Base-by-base conservation (phyloP, 2,329 filamentous ascomycete genomes). In the Fusarium luffae region DNA sequence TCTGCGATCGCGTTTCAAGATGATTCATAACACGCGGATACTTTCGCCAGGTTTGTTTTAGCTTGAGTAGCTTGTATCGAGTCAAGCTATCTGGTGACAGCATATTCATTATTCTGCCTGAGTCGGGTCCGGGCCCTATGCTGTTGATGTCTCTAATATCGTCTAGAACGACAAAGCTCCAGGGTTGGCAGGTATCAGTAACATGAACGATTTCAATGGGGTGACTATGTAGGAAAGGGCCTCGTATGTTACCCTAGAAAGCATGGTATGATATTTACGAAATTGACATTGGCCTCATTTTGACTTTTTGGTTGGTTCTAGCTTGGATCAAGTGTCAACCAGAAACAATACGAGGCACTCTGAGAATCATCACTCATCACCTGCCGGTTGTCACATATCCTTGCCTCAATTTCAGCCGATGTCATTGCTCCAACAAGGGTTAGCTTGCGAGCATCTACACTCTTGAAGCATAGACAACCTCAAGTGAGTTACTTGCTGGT, bases 1-100 rank as follows among this genome's bases (percentile, higher is more conserved):
- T 54, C 34, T 49, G 37, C 41, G 23, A 47, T 14, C 40, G 18
- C 32, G 60, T 63, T 57, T 63, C 60, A 63, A 32, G 18, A 44
- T 44, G 42, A 42, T 43, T 57, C 28, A 32, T 44, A 30, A 48
- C 21, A 19, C 41, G 30, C 44, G 23, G 40, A 27, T 44, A 3
- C 16, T 11, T 28, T 23, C 14, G 18, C 32, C 44, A 32, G 21
- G 44, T 23, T 12, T 19, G 11, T 37, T 44, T 19, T 47, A 11
- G 19, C 23, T 30, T 14, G 21, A 54, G 7, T 30, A 49, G 23
- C 5, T 46, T 13, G 19, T 54, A 28, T n/a, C n/a, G 23, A 32
- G 18, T 8, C 19, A 18, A 28, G n/a, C 16, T 23, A 30, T 30
- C 23, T 19, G 27, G n/a, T 21, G 42, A 48, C 21, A 25, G n/a